Percentiles rank a stretch among this genome's conserved stretches.
Conservation (phyloP, 2,329 filamentous ascomycete species). For the Claviceps sp. region DNA sequence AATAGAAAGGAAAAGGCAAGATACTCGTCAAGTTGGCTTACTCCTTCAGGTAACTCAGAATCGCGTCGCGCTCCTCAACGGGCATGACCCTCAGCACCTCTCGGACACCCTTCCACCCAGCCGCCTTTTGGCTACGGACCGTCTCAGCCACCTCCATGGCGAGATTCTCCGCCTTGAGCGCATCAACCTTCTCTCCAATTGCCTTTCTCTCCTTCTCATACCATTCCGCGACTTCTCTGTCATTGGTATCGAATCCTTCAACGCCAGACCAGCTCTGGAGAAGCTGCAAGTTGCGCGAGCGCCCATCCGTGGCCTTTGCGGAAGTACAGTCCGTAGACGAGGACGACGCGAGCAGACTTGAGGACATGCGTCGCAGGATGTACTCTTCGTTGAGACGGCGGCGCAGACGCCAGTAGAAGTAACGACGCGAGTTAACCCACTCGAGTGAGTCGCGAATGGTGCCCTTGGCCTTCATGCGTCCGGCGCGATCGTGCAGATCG, state of each 20-base stretch:
- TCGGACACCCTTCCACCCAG: conserved; percentile 72
- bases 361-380: conserved; percentile 77
- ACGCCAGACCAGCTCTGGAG: conserved; percentile 76
- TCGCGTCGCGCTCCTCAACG: conserved; percentile 73
- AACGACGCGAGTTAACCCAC: conserved; percentile 82
- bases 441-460: conserved; percentile 72
- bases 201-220: conserved; percentile 87
- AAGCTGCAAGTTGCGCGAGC: conserved; percentile 56
- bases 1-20: not conserved
- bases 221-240: conserved; percentile 79
- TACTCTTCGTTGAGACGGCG: conserved; percentile 95
- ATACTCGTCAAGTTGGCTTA: conserved; percentile 11
- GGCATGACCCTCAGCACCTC: conserved; percentile 78
- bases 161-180: conserved; percentile 61
- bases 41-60: conserved; percentile 47
- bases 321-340: conserved; percentile 17
- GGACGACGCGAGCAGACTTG: conserved; percentile 21
- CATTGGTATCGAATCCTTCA: conserved; percentile 61
- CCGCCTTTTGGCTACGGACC: conserved; percentile 40
- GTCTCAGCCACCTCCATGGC: conserved; percentile 32
- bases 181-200: conserved; percentile 73
- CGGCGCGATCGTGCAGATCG: conserved; percentile 90
- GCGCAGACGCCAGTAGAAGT: conserved; percentile 99
- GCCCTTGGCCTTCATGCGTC: conserved; percentile 96
- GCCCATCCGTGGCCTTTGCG: conserved; percentile 36